Base-by-base conservation (phyloP, 78 protist species). In the Bodo saltans region DNA sequence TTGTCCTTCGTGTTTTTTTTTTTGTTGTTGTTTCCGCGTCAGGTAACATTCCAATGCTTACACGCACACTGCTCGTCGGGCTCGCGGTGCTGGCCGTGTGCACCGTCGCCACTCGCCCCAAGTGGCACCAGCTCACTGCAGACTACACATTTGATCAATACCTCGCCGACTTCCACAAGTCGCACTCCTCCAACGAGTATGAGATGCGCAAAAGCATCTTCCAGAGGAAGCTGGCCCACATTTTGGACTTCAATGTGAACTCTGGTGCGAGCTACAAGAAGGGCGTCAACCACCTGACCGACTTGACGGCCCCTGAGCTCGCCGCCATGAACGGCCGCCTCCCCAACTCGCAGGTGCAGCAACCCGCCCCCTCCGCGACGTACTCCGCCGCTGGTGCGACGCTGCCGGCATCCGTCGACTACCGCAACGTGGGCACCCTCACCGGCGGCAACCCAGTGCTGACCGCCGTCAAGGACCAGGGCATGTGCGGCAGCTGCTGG, bases 401-500 rank as follows among this genome's bases (percentile, higher is more conserved):
- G 41, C 83, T 78, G 12, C 83, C 83, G 33, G 11, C 3, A 33
- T 4, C 4, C 4, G 83, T 78, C 70, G 83, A 78, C 83, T 78
- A 28, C 42, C 12, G 83, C 35, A 26, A 34, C 42, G n/a, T n/a
- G n/a, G n/a, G n/a, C n/a, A n/a, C n/a, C n/a, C n/a, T n/a, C n/a
- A n/a, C n/a, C n/a, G 12, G 42, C 83, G 38, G 25, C 37, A 8
- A 8, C 37, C 25, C 38, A n/a, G 91, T 85, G 40, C 92, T 94
- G 32, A 87, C 92, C 72, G 92, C 93, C 42, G 92, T 92, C 32
- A 90, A 92, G 90, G 88, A 94, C 88, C 97, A 94, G 87, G 95
- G 95, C 35, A 75, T 74, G 42, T 92, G 97, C 68, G 96, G 96
- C 53, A 86, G 90, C 73, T 93, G 96, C 89, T 94, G 97, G 97